A percentile compares a stretch with the other conserved stretches of the same genome.
Evolutionary conservation across 345 rosid species (phyloP).

Genomic region (Lagerstroemia speciosa): DNA sequence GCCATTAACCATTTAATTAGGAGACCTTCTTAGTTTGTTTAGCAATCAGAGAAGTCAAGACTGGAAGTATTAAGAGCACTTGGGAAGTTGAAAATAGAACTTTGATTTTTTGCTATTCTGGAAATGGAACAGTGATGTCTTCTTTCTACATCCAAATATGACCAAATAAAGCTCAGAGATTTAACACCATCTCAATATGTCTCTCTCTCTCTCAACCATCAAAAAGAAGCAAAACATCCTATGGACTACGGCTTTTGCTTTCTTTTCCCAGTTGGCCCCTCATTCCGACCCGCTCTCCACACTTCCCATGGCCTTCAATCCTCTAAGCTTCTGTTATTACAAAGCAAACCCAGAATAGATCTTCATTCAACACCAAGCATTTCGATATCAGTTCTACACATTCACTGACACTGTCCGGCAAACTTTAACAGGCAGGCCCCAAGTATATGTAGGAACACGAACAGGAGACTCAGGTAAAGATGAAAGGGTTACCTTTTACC

Average conservation of each 20-base stretch:
- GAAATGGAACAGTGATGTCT: neutral
- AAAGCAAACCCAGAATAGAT: neutral
- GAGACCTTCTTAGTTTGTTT: neutral
- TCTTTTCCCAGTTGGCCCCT: neutral
- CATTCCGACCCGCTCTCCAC: slow-evolving; percentile 18
- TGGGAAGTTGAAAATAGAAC: neutral
- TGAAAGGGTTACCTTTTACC: slow-evolving; percentile 16
- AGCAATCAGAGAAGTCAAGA: neutral
- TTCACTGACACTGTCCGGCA: too few relatives aligned
- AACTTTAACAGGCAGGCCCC: neutral
- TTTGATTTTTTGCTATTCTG: neutral
- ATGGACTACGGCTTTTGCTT: too few relatives aligned
- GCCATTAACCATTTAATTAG: too few relatives aligned
- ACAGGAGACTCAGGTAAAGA: too few relatives aligned
- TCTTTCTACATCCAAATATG: neutral
- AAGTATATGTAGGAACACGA: slow-evolving; percentile 8
- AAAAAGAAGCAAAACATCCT: neutral
- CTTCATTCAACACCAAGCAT: too few relatives aligned
- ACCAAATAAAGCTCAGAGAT: neutral
- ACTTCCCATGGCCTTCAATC: slow-evolving; percentile 21
- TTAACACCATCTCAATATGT: too few relatives aligned
- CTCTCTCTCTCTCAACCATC: neutral
- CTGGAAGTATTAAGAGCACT: too few relatives aligned
- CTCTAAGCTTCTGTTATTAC: slow-evolving; percentile 18
- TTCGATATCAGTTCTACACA: too few relatives aligned